Evolutionary conservation across 2,329 filamentous ascomycete genomes (phyloP), one percentile per base, ranked within the genome.

Genomic region (Penicillium glabrum): DNA sequence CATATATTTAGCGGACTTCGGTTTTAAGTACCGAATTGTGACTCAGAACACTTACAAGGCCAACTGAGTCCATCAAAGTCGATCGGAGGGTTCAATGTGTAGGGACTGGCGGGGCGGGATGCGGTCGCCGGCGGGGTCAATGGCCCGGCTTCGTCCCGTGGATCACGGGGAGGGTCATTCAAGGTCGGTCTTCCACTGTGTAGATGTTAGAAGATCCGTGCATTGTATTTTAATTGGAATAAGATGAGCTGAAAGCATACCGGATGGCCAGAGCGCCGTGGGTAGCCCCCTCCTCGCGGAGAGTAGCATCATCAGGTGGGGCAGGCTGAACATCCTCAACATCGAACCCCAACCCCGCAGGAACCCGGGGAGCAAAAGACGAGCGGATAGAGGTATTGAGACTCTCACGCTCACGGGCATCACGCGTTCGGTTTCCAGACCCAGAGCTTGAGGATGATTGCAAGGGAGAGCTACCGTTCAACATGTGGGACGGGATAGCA

Each of bases 331-430:
- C 43, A 19, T 26, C 46, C n/a, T 56, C 57, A 26, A 64, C 68
- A 13, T 62, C 50, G 35, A 66, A 44, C 21, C 72, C 64, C 27
- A 74, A 71, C 47, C 70, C 69, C 27, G 63, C 59, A 21, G 73
- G 71, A 29, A 70, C 60, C 51, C 71, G 69, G 26, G 72, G 77
- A 31, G 76, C 76, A 69, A 84, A 85, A 14, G 84, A 86, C 7
- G 80, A 80, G 62, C 82, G 75, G 58, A 88, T 87, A 24, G 85
- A 83, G 19, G 83, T 79, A 64, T 80, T 82, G 53, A 86, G 77
- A 54, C 74, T 82, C 52, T 87, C 83, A 31, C 83, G 76, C 66
- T 87, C 84, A 63, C 80, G 77, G 44, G 76, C 77, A 67, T 81
- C 84, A 56, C 81, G 77, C 37, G 74, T 74, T 57, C 79, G 52